These are phyloP conservation scores for Solanum bulbocastanum DNA, from an alignment of 257 asterid genomes.

Conservation along the genomic window DNA sequence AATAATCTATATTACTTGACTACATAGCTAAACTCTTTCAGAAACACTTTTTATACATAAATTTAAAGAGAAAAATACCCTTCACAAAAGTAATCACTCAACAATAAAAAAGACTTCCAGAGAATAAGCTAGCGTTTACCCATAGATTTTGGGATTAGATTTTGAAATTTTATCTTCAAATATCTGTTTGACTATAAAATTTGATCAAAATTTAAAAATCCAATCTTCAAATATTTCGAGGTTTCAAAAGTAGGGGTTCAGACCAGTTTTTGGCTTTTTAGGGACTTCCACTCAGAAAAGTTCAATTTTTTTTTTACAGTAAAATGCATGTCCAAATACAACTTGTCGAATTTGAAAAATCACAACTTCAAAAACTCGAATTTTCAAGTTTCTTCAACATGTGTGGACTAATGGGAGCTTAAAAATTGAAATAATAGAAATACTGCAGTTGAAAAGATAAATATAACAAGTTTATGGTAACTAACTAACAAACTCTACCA, in stretches of 20 bases:
- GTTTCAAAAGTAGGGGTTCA: not conserved
- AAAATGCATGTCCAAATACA: too few relatives aligned
- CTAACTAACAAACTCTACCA: not conserved
- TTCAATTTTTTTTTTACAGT: accelerated
- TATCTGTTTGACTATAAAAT: too few relatives aligned
- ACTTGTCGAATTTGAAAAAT: too few relatives aligned
- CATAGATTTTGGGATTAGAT: too few relatives aligned
- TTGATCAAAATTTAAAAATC: too few relatives aligned
- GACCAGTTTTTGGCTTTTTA: too few relatives aligned
- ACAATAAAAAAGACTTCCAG: too few relatives aligned
- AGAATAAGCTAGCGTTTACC: too few relatives aligned
- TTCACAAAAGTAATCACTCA: not conserved
- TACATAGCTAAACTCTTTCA: not conserved
- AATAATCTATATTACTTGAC: not conserved
- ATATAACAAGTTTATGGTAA: not conserved
- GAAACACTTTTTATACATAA: not conserved
- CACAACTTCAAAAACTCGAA: not conserved
- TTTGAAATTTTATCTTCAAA: not conserved
- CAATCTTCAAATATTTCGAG: too few relatives aligned
- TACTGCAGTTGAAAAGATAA: not conserved
- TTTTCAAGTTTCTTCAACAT: not conserved
- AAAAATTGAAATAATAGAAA: not conserved
- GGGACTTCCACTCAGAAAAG: not conserved
- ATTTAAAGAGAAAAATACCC: not conserved
- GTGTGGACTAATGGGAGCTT: not conserved